Evolutionary conservation across 2,329 filamentous ascomycete species (phyloP).

Genomic region (Scedosporium boydii): DNA sequence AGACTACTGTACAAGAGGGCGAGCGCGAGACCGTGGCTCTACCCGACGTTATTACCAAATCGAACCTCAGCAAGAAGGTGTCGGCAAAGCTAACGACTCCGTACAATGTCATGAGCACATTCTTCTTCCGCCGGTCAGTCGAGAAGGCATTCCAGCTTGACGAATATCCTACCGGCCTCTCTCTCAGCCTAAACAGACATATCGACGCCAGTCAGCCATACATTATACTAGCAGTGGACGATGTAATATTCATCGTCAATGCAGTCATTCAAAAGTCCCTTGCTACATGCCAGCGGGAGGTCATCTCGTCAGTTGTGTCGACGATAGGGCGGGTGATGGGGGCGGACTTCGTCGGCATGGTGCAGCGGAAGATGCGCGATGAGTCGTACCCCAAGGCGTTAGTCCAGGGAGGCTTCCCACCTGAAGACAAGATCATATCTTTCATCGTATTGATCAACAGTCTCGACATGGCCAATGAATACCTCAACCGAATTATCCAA

Average conservation of each 20-base stretch:
- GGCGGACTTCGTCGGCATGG: conserved; percentile 90
- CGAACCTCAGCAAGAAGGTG: conserved; percentile 72
- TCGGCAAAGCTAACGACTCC: conserved; percentile 63
- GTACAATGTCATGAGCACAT: conserved; percentile 87
- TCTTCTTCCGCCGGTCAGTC: conserved; percentile 92
- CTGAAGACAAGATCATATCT: conserved; percentile 77
- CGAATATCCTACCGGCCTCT: conserved; percentile 72
- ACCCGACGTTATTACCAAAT: conserved; percentile 68
- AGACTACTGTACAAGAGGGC: not conserved
- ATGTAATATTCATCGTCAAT: conserved; percentile 99
- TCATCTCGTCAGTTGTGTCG: conserved; percentile 70
- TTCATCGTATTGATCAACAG: conserved; percentile 96
- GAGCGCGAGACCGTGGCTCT: conserved; percentile 37
- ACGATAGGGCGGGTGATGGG: conserved; percentile 72
- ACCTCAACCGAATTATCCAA: conserved; percentile 76
- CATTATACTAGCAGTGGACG: conserved; percentile 91
- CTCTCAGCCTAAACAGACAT: conserved; percentile 62
- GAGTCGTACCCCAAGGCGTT: conserved; percentile 80
- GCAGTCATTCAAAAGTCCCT: conserved; percentile 80
- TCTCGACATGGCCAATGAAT: conserved; percentile 84
- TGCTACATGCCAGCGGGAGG: conserved; percentile 71
- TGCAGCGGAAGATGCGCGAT: conserved; percentile 94
- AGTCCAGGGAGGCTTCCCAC: conserved; percentile 71
- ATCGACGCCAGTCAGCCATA: conserved; percentile 74
- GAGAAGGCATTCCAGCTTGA: conserved; percentile 97